Evolutionary conservation across 83 land plant species (phyloP).

Genomic region (Diphasiastrum complanatum): DNA sequence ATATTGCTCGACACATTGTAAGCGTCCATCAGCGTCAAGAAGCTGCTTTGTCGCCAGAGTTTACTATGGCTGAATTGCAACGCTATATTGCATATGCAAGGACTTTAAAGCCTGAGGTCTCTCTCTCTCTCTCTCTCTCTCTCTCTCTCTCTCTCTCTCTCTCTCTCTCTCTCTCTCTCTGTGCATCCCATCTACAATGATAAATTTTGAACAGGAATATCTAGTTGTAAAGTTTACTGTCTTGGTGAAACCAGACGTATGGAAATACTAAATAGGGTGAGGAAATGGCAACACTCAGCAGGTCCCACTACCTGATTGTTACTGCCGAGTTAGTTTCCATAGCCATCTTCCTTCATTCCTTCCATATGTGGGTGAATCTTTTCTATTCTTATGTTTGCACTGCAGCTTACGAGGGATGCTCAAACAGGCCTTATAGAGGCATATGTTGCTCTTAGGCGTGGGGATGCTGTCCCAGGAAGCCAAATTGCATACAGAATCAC

Average conservation of each 20-base stretch:
- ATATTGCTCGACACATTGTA: constrained; percentile 92
- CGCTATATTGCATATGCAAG: constrained; percentile 96
- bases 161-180: neutral
- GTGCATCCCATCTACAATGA: neutral
- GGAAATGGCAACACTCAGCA: too few relatives aligned
- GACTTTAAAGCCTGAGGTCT: constrained; percentile 81
- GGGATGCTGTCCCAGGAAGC: constrained; percentile 87
- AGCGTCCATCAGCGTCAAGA: constrained; percentile 93
- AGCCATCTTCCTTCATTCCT: too few relatives aligned
- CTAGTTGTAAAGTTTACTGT: too few relatives aligned
- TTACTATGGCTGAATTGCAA: constrained; percentile 79
- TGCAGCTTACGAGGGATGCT: constrained; percentile 81
- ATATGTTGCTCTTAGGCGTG: constrained; percentile 87
- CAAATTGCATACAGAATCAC: constrained; percentile 96
- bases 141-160: neutral
- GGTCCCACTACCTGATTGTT: too few relatives aligned
- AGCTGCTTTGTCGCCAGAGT: constrained; percentile 81
- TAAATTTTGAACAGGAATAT: neutral
- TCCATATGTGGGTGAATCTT: neutral
- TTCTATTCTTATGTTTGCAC: neutral
- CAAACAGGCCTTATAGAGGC: constrained; percentile 77
- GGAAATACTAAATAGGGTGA: too few relatives aligned
- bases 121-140: constrained; percentile 2
- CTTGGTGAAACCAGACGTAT: too few relatives aligned
- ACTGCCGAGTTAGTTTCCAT: too few relatives aligned